A percentile compares a stretch with the other conserved stretches of the same genome.
Evolutionary conservation across 257 asterid species (phyloP).

Genomic region (Phtheirospermum japonicum): DNA sequence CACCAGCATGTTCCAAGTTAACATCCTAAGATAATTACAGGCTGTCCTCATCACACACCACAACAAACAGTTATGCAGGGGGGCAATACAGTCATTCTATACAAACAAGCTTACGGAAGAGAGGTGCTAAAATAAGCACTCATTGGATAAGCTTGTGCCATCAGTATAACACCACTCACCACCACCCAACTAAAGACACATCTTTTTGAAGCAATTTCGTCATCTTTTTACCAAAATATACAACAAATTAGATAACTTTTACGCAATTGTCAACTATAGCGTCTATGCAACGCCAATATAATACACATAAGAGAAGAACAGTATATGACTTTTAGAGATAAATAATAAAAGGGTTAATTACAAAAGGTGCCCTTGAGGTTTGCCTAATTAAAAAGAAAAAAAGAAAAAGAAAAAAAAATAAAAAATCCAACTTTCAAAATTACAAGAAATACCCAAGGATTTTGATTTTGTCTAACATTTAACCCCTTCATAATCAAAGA

Average conservation of each 20-base stretch:
- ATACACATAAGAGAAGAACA: no score
- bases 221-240: constrained; percentile 28
- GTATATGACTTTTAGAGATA: not conserved
- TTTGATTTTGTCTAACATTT: no score
- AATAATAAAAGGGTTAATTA: no score
- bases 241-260: constrained; percentile 19
- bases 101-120: constrained; percentile 26
- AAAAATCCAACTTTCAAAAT: no score
- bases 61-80: constrained; percentile 32
- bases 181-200: constrained; percentile 36
- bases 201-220: constrained; percentile 27
- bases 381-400: no score
- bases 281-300: constrained; percentile 32
- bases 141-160: constrained; percentile 32
- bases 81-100: constrained; percentile 38
- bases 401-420: no score
- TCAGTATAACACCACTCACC: constrained; percentile 35
- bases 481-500: no score
- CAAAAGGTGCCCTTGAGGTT: no score
- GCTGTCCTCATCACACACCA: constrained; percentile 36
- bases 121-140: constrained; percentile 30
- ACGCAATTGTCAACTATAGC: constrained; percentile 35
- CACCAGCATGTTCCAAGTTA: constrained; percentile 42
- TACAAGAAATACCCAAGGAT: no score
- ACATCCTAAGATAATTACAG: constrained; percentile 39